phyloP scores from a whole-genome alignment of 148 eudicot species.

The Vaccinium corymbosum region DNA sequence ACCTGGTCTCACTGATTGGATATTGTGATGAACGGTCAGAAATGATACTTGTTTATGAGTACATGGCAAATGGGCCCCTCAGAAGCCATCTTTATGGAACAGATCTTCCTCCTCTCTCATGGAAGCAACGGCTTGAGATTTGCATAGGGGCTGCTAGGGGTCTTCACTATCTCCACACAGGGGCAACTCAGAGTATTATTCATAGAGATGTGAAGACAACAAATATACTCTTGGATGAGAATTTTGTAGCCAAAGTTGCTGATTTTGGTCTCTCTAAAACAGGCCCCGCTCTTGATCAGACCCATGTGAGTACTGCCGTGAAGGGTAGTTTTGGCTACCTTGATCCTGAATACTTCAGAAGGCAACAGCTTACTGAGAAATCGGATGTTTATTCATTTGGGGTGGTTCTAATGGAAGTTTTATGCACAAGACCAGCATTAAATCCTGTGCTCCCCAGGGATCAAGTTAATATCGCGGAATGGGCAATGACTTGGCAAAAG shows the following conservation, averaged over 20 bases:
- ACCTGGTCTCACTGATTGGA: slow-evolving; percentile 91
- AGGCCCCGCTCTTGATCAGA: slow-evolving; percentile 87
- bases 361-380: slow-evolving; percentile 91
- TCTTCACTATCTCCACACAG: slow-evolving; percentile 96
- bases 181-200: slow-evolving; percentile 86
- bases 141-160: slow-evolving; percentile 97
- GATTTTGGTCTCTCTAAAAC: slow-evolving; percentile 95
- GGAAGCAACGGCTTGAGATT: slow-evolving; percentile 95
- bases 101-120: slow-evolving; percentile 69
- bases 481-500: slow-evolving; percentile 99
- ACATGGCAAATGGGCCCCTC: slow-evolving; percentile 97
- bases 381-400: slow-evolving; percentile 97
- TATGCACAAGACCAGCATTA: slow-evolving; percentile 87
- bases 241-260: slow-evolving; percentile 90
- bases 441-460: slow-evolving; percentile 95
- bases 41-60: slow-evolving; percentile 92
- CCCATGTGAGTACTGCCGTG: slow-evolving; percentile 96
- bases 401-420: slow-evolving; percentile 93
- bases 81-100: slow-evolving; percentile 96
- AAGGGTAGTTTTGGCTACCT: slow-evolving; percentile 96
- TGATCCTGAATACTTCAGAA: slow-evolving; percentile 94
- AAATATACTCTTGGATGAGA: slow-evolving; percentile 90
- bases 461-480: slow-evolving; percentile 94
- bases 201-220: slow-evolving; percentile 96
- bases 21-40: slow-evolving; percentile 95